Percentiles rank a stretch among this genome's conserved stretches.
These are phyloP conservation scores for Sorghum bicolor DNA, from an alignment of 176 grass and related monocot species.

Conservation along the genomic window DNA sequence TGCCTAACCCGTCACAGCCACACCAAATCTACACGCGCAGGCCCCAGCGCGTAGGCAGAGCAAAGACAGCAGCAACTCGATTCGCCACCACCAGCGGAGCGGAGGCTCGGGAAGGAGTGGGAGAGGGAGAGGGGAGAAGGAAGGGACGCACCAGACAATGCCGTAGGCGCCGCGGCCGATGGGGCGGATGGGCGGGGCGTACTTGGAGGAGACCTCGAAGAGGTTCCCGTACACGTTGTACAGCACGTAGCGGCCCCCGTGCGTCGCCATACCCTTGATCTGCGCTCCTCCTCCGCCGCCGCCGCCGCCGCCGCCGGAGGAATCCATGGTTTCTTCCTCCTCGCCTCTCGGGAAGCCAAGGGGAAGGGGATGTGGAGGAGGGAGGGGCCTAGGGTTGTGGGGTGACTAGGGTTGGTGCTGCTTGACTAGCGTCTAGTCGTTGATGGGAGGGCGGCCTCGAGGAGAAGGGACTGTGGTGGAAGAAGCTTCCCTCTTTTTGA, in stretches of 20 bases:
- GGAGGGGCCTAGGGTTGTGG: conserved; percentile 10
- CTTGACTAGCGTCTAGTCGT: conserved; percentile 42
- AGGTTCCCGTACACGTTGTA: conserved; percentile 91
- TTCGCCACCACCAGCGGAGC: background rate
- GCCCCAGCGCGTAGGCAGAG: background rate
- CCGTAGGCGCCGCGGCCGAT: conserved; percentile 92
- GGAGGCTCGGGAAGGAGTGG: background rate
- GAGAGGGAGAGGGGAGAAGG: background rate
- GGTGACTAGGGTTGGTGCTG: conserved; percentile 16
- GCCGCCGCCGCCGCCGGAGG: conserved; percentile 30
- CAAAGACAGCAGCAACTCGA: background rate
- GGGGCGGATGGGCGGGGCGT: conserved; percentile 78
- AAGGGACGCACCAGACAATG: conserved; percentile 85
- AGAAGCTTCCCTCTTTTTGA: conserved; percentile 56
- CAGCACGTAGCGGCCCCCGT: conserved; percentile 75
- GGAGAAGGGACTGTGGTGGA: conserved; percentile 32
- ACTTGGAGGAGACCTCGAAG: conserved; percentile 92
- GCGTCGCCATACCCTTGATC: conserved; percentile 59
- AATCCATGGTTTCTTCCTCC: conserved; percentile 29
- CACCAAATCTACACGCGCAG: background rate
- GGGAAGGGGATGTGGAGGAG: background rate
- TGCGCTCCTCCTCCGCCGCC: conserved; percentile 44
- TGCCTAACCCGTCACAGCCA: conserved; percentile 2
- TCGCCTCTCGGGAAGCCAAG: background rate
- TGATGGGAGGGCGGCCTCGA: background rate